Evolutionary conservation across 1,284 basidiomycete species (phyloP), one percentile per base, ranked within the genome.

Genomic region (Polyporus tsugae): DNA sequence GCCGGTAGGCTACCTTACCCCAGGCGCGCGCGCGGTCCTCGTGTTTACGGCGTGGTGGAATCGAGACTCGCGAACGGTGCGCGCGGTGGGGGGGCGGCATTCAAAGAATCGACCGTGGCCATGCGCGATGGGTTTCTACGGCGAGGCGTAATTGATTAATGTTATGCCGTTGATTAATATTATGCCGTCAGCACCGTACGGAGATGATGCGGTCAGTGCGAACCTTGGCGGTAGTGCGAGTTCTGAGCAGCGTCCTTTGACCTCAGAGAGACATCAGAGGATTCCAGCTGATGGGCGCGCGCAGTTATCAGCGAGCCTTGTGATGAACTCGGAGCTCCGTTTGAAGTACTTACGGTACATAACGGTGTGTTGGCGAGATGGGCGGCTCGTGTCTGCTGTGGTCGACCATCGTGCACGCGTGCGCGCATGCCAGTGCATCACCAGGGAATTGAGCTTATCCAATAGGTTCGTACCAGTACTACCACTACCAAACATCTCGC

Each of bases 51-150:
- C 55, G 55, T 7, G 55, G 6, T 13, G n/a, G 52, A 22, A n/a
- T 13, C 7, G 39, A 39, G 39, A 39, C 55, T 7, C 29, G 39
- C 42, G 29, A 44, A 15, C 36, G 35, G 17, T 39, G 33, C n/a
- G n/a, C n/a, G n/a, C 22, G 49, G 38, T 44, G 35, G 63, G 35
- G 19, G 19, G 42, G 49, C 63, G 67, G 67, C 25, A 25, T 63
- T 52, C 64, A 60, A 36, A 49, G 39, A 49, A 60, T 57, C 39
- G 33, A 5, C 65, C 65, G 60, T 41, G 33, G 22, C 19, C 55
- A 53, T 53, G 49, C 41, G 46, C 6, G 6, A 49, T 25, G 46
- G 7, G n/a, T 7, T 2, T 49, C 46, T 17, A 17, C 41, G 4
- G 22, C 52, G 29, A 33, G 15, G 52, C 29, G 46, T 49, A 17